These are phyloP conservation scores for Beauveria sp. DNA, from an alignment of 2,329 filamentous ascomycete genomes.

Conservation along the genomic window DNA sequence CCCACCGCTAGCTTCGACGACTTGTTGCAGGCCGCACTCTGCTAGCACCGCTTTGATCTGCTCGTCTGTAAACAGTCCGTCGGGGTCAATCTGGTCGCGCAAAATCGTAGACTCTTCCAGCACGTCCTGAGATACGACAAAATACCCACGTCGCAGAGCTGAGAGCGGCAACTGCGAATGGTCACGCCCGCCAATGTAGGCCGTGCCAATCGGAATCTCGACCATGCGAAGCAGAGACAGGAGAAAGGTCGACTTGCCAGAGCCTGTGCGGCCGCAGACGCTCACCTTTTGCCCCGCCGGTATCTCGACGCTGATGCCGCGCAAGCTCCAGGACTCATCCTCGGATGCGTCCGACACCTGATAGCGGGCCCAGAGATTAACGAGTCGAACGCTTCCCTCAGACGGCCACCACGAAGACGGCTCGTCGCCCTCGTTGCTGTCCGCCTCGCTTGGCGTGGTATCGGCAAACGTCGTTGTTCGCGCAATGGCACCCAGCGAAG, in stretches of 20 bases:
- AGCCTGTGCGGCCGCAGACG: slow-evolving; percentile 2
- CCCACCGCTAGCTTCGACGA: neutral
- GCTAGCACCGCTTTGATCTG: neutral
- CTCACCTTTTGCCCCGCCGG: neutral
- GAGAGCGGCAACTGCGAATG: neutral
- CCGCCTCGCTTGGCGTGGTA: too few species aligned
- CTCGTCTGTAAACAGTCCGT: neutral
- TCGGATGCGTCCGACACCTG: neutral
- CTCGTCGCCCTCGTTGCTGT: too few species aligned
- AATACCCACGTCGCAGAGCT: neutral
- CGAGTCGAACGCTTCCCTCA: too few species aligned
- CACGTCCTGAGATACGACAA: neutral
- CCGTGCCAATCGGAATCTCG: neutral
- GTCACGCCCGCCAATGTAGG: neutral
- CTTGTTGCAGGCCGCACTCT: neutral
- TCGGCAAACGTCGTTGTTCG: too few species aligned
- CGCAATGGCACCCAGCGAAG: too few species aligned
- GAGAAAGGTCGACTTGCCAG: neutral
- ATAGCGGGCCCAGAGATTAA: too few species aligned
- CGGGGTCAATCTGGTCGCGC: neutral
- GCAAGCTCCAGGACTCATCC: neutral
- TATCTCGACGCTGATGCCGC: neutral
- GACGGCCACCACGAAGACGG: too few species aligned
- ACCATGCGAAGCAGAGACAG: neutral
- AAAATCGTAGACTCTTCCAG: neutral